These are phyloP conservation scores for Sphaerosporella brunnea DNA, from an alignment of 495 filamentous ascomycete species.

Conservation along the genomic window DNA sequence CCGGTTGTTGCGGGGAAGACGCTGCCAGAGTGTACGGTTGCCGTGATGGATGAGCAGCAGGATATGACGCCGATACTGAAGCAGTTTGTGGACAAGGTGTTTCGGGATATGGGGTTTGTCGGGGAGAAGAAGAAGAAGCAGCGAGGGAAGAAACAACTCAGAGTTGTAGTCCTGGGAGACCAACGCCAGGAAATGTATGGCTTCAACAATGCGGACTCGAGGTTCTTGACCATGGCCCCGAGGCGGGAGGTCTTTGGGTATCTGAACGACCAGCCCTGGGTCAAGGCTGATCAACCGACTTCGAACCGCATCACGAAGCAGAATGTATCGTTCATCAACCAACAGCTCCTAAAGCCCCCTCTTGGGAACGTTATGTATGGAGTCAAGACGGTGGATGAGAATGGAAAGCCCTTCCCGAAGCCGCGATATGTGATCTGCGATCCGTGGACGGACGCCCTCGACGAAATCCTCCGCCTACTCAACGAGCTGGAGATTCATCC, in stretches of 20 bases:
- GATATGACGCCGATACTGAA: conserved; percentile 9
- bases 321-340: conserved; percentile 7
- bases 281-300: neutral
- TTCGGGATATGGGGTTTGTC: neutral
- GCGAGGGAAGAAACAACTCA: too few species aligned
- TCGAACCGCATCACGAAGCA: conserved; percentile 3
- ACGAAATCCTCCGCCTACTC: neutral
- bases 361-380: neutral
- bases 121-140: neutral
- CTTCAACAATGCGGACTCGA: conserved; percentile 7
- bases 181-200: conserved; percentile 9
- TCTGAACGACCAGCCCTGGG: neutral
- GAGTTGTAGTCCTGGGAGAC: conserved; percentile 8
- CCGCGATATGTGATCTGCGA: conserved; percentile 6
- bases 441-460: neutral
- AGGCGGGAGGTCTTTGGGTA: conserved; percentile 4
- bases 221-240: conserved; percentile 8
- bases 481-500: neutral
- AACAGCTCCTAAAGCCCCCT: conserved; percentile 1
- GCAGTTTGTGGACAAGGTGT: conserved; percentile 1
- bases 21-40: conserved; percentile 3
- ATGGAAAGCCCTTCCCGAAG: too few species aligned
- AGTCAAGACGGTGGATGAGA: neutral
- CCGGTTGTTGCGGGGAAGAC: neutral
- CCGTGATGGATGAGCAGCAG: conserved; percentile 11